These are phyloP conservation scores for Quercus robur DNA, from an alignment of 306 rosid species.

Conservation along the genomic window DNA sequence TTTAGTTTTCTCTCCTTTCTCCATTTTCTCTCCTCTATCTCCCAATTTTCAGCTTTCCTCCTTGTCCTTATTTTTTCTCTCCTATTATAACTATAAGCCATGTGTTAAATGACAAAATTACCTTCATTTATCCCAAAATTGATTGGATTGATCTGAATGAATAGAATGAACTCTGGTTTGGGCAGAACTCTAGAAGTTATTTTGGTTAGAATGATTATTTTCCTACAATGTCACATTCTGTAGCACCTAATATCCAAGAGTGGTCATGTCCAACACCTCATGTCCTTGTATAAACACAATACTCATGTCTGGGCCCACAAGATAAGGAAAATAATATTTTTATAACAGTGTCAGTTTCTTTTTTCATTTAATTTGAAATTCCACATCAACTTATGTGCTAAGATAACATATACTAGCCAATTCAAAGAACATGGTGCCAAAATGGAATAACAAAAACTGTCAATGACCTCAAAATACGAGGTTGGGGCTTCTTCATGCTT, in stretches of 20 bases:
- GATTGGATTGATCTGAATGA: no score
- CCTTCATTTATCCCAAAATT: no score
- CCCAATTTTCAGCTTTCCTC: no score
- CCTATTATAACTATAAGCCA: no score
- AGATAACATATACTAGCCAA: not conserved
- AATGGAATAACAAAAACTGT: not conserved
- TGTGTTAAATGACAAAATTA: no score
- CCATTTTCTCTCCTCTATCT: no score
- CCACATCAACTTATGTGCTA: not conserved
- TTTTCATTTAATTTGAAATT: not conserved
- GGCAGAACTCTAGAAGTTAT: no score
- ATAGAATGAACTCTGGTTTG: no score
- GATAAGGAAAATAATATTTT: not conserved
- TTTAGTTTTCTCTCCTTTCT: no score
- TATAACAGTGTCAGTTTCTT: not conserved
- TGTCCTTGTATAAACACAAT: not conserved
- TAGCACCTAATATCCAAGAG: not conserved
- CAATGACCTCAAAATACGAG: not conserved
- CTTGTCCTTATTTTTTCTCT: no score
- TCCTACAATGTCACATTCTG: no score
- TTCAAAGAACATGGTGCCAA: not conserved
- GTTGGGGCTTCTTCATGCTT: not conserved
- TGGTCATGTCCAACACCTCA: not conserved
- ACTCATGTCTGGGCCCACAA: not conserved
- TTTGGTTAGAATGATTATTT: no score